These are phyloP conservation scores for Gentiana straminea DNA, from an alignment of 257 asterid genomes.

Conservation along the genomic window DNA sequence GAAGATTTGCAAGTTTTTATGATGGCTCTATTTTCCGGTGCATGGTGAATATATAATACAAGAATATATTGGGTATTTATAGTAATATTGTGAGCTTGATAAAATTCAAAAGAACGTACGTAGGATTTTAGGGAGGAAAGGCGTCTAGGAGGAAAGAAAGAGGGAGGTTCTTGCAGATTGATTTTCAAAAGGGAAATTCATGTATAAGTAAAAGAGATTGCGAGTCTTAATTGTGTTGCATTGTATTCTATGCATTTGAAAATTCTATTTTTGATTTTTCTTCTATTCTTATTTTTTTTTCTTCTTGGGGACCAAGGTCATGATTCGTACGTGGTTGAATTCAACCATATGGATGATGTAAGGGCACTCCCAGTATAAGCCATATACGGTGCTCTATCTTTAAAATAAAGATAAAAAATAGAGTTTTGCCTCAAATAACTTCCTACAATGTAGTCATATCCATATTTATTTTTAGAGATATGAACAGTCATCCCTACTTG, in stretches of 20 bases:
- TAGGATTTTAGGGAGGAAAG: not conserved
- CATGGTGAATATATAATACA: not conserved
- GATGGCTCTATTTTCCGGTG: not conserved
- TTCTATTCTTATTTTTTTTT: not conserved
- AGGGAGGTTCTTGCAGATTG: conserved; percentile 6
- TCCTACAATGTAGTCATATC: too few species aligned
- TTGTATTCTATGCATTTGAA: not conserved
- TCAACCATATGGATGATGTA: not conserved
- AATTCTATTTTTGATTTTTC: not conserved
- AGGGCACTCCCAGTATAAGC: too few species aligned
- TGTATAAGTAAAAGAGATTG: conserved; percentile 2
- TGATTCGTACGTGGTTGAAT: not conserved
- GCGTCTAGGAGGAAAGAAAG: not conserved
- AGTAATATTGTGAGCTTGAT: not conserved
- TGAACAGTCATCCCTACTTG: too few species aligned
- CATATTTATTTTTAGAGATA: too few species aligned
- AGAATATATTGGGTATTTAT: conserved; percentile 1
- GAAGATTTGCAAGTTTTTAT: not conserved
- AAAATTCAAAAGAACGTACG: not conserved
- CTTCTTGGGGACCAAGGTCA: not conserved
- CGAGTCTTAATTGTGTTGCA: conserved; percentile 11
- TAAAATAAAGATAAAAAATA: too few species aligned
- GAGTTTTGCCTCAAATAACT: too few species aligned
- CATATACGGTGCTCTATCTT: too few species aligned
- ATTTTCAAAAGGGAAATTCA: not conserved